phyloP scores from a whole-genome alignment of 208 protist species.

The Wallacemonas rigidus region DNA sequence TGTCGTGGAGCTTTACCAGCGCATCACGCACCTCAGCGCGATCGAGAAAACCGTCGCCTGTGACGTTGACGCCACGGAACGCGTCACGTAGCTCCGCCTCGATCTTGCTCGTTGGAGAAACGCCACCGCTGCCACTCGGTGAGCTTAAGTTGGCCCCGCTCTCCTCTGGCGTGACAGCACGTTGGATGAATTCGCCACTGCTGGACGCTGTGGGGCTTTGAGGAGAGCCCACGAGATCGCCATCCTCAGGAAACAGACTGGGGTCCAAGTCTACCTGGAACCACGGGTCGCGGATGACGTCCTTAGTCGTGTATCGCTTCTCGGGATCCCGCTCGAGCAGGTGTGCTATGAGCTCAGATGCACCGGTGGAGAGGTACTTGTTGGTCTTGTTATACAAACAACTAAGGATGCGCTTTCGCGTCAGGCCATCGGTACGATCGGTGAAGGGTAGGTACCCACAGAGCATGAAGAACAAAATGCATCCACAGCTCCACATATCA shows the following conservation, averaged over 20 bases:
- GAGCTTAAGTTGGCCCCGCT: constrained; percentile 25
- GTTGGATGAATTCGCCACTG: constrained; percentile 64
- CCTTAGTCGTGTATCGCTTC: constrained; percentile 65
- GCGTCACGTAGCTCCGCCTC: constrained; percentile 66
- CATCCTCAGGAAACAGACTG: constrained; percentile 61
- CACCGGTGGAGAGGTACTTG: constrained; percentile 64
- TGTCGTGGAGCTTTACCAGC: constrained; percentile 87
- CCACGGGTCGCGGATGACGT: constrained; percentile 82
- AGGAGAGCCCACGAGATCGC: constrained; percentile 17
- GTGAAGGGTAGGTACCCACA: constrained; percentile 97
- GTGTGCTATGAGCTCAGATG: constrained; percentile 76
- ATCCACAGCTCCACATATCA: constrained; percentile 98
- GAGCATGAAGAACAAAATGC: constrained; percentile 98
- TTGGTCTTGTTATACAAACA: constrained; percentile 86
- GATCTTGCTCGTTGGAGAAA: constrained; percentile 41
- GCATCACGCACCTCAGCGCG: constrained; percentile 83
- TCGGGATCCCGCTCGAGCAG: constrained; percentile 69
- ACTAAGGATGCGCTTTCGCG: constrained; percentile 83
- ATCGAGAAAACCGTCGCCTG: constrained; percentile 76
- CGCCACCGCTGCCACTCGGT: not conserved
- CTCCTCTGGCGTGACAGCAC: constrained; percentile 52
- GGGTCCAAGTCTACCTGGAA: constrained; percentile 77
- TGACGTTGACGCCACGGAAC: constrained; percentile 81
- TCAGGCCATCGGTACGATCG: constrained; percentile 79
- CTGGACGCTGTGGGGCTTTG: constrained; percentile 27